Evolutionary conservation across 176 grass and related monocot species (phyloP), one percentile per base, ranked within the genome.

Genomic region (Cenchrus purpureus): DNA sequence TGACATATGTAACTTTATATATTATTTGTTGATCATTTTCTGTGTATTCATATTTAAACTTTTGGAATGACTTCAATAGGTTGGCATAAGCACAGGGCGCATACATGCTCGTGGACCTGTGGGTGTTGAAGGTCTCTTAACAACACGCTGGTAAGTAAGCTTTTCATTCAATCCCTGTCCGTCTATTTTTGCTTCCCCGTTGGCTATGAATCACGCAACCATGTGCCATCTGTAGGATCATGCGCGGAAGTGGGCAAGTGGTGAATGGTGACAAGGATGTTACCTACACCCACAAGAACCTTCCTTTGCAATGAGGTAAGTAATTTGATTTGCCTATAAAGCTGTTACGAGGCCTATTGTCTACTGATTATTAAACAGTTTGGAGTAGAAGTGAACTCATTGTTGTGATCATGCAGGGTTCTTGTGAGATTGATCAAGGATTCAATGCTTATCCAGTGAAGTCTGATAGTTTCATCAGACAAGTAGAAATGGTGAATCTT

Each of bases 101-200:
- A 99, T 99, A 84, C 97, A 99, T 94, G 93, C 97, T 52, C 97
- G 97, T 4, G 97, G 97, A 58, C 97, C 97, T 31, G 97, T 99
- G 85, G 97, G 97, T 83, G 97, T 99, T 76, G 95, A 98, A 84
- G 95, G 95, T 61, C 84, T 98, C 15, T 79, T 98, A 82, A 98
- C 95, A 29, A 95, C 89, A 55, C 81, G 95, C 73, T 98, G 95
- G 95, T 98, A 93, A 43, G 83, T 59, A 54, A 54, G 22, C n/a
- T 79, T 84, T 81, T 16, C 52, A 78, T 74, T 59, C 65, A 51
- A 34, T 56, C 3, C 0, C 1, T 65, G 37, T 45, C 79, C 28
- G 58, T 44, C 7, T 37, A 8, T 5, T 32, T 82, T 78, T 4
- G 19, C 4, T 2, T 60, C 17, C 43, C 29, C 45, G 12, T 44